Evolutionary conservation across 805 yeast species (phyloP).

Genomic region (Wickerhamomyces chambardii): DNA sequence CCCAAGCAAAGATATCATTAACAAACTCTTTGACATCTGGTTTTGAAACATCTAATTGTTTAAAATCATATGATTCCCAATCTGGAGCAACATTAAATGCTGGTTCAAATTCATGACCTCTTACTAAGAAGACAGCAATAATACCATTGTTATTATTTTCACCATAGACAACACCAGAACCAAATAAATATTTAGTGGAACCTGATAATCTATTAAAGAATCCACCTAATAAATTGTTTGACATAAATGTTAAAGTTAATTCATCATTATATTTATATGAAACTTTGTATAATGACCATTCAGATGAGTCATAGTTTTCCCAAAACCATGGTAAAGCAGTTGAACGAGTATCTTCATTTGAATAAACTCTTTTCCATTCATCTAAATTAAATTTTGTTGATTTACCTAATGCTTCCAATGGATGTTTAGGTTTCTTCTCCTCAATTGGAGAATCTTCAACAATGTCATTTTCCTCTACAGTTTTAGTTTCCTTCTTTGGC

Average conservation of each 20-base stretch:
- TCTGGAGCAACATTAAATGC: conserved; percentile 99
- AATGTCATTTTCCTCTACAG: conserved; percentile 25
- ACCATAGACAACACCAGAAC: conserved; percentile 91
- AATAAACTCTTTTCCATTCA: conserved; percentile 94
- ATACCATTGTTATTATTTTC: conserved; percentile 98
- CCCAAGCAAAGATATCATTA: conserved; percentile 97
- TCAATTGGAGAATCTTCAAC: conserved; percentile 39
- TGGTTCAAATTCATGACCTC: conserved; percentile 88
- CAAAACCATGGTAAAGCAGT: conserved; percentile 97
- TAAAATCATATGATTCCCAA: conserved; percentile 89
- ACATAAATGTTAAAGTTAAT: conserved; percentile 94
- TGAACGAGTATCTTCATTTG: conserved; percentile 95
- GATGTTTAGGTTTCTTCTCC: conserved; percentile 83
- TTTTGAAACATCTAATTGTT: conserved; percentile 72
- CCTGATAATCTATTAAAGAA: conserved; percentile 92
- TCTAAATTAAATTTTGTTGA: conserved; percentile 60
- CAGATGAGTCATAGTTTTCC: conserved; percentile 86
- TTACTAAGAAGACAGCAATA: conserved; percentile 86
- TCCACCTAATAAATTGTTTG: conserved; percentile 96
- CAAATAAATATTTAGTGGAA: conserved; percentile 91
- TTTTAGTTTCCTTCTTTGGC: conserved; percentile 29
- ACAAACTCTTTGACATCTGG: conserved; percentile 73
- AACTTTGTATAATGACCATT: conserved; percentile 93
- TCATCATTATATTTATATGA: conserved; percentile 98
- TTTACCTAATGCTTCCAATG: conserved; percentile 77